Evolutionary conservation across 202 grass and related monocot genomes (phyloP), one percentile per base, ranked within the genome.

Genomic region (Hordeum pubiflorum): DNA sequence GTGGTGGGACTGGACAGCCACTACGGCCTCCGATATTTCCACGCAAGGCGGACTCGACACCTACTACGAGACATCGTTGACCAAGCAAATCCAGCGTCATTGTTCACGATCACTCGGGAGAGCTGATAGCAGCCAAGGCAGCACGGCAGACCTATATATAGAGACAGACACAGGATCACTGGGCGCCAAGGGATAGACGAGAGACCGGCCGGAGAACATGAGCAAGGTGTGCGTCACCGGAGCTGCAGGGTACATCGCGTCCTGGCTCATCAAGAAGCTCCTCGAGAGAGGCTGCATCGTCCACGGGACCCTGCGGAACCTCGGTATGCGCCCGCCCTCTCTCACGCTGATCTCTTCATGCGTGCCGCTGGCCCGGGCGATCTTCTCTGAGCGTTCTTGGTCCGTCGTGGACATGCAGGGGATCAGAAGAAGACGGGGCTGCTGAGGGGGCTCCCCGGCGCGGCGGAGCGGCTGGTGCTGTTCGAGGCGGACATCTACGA

Each of bases 181-280:
- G 13, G 13, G 43, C 13, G 15, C 8, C 8, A 2, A 2, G 15
- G 46, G 14, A 17, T 32, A 63, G 31, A 1, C 32, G 14, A 34
- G 5, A 17, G 29, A 33, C 9, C 44, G 7, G 43, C 2, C 4
- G 4, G 44, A 2, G 17, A 24, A 77, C 54, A 82, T 15, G 52
- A 75, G 26, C 82, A 60, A 9, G 83, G 89, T 89, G 27, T 91
- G 92, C 61, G 92, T 91, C 13, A 85, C 86, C 31, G 92, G 92
- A 29, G 92, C 62, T 3, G 69, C 74, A 65, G 89, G 92, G 26
- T 91, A 71, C 72, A 84, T 94, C 18, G 89, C 73, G 12, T 89
- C 84, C 10, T 91, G 72, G 56, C 92, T 94, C 40, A 62, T 94
- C 24, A 81, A 56, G 84, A 94, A 87, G 84, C 89, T 94, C 54